A percentile compares a stretch with the other conserved stretches of the same genome.
phyloP scores from a whole-genome alignment of 352 stramenopile species.

The Globisporangium megalacanthum region DNA sequence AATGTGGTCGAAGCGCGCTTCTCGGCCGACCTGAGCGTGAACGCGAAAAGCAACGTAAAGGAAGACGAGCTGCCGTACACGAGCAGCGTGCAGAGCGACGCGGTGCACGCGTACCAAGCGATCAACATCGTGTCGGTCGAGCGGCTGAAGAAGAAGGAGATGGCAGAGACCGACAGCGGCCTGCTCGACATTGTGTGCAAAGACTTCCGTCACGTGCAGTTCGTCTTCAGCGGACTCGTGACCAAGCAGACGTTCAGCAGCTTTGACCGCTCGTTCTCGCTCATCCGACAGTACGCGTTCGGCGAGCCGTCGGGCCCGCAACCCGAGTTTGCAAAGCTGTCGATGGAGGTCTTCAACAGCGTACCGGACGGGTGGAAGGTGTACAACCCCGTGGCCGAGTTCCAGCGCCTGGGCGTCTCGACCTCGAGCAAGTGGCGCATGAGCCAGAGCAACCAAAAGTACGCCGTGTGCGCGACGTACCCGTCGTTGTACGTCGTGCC shows the following conservation, averaged over 20 bases:
- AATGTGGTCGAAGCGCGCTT: constrained; percentile 3
- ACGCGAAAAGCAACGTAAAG: constrained; percentile 19
- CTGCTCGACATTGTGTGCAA: constrained; percentile 73
- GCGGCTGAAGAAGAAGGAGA: constrained; percentile 68
- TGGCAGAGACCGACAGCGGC: constrained; percentile 66
- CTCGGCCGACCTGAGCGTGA: constrained; percentile 18
- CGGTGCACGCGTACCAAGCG: constrained; percentile 51
- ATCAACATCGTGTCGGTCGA: constrained; percentile 71
- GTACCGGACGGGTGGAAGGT: constrained; percentile 56
- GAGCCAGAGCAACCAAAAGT: constrained; percentile 60
- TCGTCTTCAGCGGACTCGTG: constrained; percentile 69
- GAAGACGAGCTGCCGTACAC: constrained; percentile 42
- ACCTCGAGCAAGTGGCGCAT: constrained; percentile 61
- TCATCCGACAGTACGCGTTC: constrained; percentile 60
- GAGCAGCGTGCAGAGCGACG: constrained; percentile 34
- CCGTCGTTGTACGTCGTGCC: constrained; percentile 72
- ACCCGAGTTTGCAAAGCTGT: constrained; percentile 64
- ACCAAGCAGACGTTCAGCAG: constrained; percentile 73
- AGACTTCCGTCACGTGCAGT: constrained; percentile 74
- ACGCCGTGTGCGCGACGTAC: constrained; percentile 74
- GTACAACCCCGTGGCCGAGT: constrained; percentile 68
- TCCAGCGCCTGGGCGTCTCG: constrained; percentile 56
- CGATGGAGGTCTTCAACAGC: constrained; percentile 41
- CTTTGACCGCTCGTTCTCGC: constrained; percentile 59
- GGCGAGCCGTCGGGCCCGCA: constrained; percentile 39